These are phyloP conservation scores for Pleurotus ostreatus DNA, from an alignment of 768 basidiomycete species.

Conservation along the genomic window DNA sequence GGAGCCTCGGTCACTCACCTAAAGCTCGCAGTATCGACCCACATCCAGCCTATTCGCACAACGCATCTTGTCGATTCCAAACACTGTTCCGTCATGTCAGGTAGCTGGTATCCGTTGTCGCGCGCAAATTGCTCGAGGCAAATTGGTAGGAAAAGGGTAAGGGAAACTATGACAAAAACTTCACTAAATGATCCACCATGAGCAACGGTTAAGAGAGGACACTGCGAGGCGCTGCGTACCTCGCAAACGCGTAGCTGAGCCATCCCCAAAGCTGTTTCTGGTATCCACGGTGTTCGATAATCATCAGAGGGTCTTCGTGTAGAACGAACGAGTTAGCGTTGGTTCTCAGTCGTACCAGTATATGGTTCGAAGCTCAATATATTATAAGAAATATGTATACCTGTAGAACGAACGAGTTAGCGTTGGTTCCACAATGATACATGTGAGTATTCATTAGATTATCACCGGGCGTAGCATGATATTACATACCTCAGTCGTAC, in stretches of 20 bases:
- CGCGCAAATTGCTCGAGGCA: conserved; percentile 86
- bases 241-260: conserved; percentile 84
- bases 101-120: conserved; percentile 79
- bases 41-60: conserved; percentile 76
- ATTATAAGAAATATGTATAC: no score
- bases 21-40: conserved; percentile 91
- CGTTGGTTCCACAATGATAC: no score
- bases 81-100: conserved; percentile 65
- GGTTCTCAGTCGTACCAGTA: no score
- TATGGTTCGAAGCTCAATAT: no score
- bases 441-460: no score
- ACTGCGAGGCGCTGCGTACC: conserved; percentile 32
- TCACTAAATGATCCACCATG: conserved; percentile 41
- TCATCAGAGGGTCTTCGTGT: background rate
- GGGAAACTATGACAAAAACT: conserved; percentile 76
- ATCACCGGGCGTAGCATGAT: no score
- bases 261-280: conserved; percentile 60
- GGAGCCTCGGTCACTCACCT: conserved; percentile 46
- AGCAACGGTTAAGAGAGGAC: no score
- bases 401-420: no score
- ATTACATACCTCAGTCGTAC: no score
- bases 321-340: no score
- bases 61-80: conserved; percentile 60
- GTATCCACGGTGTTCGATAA: conserved; percentile 19
- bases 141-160: conserved; percentile 81